These are phyloP conservation scores for Russula foetens DNA, from an alignment of 768 basidiomycete species.

Conservation along the genomic window DNA sequence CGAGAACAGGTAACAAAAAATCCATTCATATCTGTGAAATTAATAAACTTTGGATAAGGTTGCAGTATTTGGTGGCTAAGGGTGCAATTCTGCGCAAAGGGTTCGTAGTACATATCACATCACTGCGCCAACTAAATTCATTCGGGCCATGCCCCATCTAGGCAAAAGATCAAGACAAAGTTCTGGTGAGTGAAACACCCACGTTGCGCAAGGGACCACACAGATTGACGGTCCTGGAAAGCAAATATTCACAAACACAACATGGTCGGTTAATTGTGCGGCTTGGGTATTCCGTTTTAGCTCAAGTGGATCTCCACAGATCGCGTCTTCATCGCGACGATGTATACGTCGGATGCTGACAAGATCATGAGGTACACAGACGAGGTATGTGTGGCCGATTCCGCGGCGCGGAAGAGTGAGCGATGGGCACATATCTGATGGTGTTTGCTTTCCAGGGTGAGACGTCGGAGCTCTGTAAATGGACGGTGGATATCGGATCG, in stretches of 20 bases:
- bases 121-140: not conserved
- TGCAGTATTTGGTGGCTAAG: conserved; percentile 83
- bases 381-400: conserved; percentile 37
- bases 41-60: conserved; percentile 32
- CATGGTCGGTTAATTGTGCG: conserved; percentile 34
- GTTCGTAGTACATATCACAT: conserved; percentile 43
- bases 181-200: conserved; percentile 53
- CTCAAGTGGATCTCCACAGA: conserved; percentile 35
- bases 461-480: conserved; percentile 67
- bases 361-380: conserved; percentile 77
- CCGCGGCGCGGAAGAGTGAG: not conserved
- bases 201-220: not conserved
- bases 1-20: conserved; percentile 64
- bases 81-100: conserved; percentile 83
- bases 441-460: conserved; percentile 37
- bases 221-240: conserved; percentile 25
- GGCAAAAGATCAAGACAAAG: conserved; percentile 75
- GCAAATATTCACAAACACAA: conserved; percentile 60
- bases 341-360: conserved; percentile 73
- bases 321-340: conserved; percentile 70
- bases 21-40: not conserved
- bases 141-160: conserved; percentile 28
- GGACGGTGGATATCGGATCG: conserved; percentile 77
- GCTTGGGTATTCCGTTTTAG: conserved; percentile 3
- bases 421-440: not conserved